phyloP scores from a whole-genome alignment of 75 land plant genomes.

The Adiantum capillusveneris region DNA sequence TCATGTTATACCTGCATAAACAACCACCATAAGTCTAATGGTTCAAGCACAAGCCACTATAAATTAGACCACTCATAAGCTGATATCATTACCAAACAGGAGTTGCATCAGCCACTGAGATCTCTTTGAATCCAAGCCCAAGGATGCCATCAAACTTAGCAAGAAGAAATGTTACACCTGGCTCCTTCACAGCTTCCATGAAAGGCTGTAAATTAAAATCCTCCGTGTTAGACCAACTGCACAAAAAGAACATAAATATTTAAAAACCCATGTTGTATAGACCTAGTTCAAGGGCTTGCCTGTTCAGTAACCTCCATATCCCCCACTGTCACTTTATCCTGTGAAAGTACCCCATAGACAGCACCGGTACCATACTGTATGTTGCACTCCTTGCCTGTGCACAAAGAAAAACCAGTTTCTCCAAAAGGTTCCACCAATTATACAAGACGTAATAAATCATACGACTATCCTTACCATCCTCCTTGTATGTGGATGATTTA shows the following conservation, averaged over 20 bases:
- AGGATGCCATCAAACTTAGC: slow-evolving; percentile 92
- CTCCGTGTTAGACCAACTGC: no score
- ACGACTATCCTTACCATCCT: slow-evolving; percentile 42
- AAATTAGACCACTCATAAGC: background rate
- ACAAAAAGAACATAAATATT: no score
- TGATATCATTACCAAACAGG: slow-evolving; percentile 60
- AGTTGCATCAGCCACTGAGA: slow-evolving; percentile 59
- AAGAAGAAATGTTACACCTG: slow-evolving; percentile 53
- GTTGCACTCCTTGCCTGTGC: slow-evolving; percentile 47
- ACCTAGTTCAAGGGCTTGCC: slow-evolving; percentile 18
- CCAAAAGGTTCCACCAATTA: no score
- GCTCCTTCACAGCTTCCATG: slow-evolving; percentile 76
- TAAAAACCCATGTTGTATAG: no score
- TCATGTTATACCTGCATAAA: slow-evolving; percentile 81
- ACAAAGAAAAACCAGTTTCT: background rate
- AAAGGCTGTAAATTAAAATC: slow-evolving; percentile 45
- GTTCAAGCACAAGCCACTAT: no score
- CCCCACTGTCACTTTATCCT: slow-evolving; percentile 63
- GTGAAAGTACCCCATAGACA: slow-evolving; percentile 63
- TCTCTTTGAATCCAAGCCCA: slow-evolving; percentile 90
- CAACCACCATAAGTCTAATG: background rate
- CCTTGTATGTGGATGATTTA: slow-evolving; percentile 55
- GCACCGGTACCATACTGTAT: slow-evolving; percentile 77
- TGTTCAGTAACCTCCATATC: slow-evolving; percentile 61
- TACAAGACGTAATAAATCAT: background rate